These are phyloP conservation scores for Yamadazyma ubonensis DNA, from an alignment of 805 yeast species.

Conservation along the genomic window DNA sequence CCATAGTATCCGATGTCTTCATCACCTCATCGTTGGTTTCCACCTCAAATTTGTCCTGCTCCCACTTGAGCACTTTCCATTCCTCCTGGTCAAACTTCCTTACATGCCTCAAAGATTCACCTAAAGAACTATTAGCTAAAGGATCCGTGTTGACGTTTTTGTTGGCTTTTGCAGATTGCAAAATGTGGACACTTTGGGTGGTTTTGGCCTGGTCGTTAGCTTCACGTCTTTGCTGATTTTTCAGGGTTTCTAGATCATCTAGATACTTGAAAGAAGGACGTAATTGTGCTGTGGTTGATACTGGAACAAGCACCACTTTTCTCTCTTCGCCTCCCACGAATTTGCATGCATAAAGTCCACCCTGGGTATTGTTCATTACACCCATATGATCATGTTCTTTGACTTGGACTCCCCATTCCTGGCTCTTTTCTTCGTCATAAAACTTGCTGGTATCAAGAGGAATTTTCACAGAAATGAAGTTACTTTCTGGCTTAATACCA, in stretches of 20 bases:
- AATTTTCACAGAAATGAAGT: slow-evolving; percentile 69
- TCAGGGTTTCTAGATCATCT: slow-evolving; percentile 55
- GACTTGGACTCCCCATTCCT: slow-evolving; percentile 60
- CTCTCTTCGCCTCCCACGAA: slow-evolving; percentile 22
- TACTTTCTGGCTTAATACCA: slow-evolving; percentile 59
- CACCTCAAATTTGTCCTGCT: slow-evolving; percentile 5
- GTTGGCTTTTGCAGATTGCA: slow-evolving; percentile 38
- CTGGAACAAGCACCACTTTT: slow-evolving; percentile 61
- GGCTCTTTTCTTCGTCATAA: slow-evolving; percentile 63
- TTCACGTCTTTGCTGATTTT: slow-evolving; percentile 38
- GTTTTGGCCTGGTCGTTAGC: slow-evolving; percentile 21
- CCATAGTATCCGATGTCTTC: slow-evolving; percentile 6
- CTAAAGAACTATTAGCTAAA: slow-evolving; percentile 26
- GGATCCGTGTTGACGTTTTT: slow-evolving; percentile 13
- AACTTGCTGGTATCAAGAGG: slow-evolving; percentile 70
- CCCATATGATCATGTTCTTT: slow-evolving; percentile 68
- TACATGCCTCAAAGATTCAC: slow-evolving; percentile 39
- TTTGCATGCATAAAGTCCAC: slow-evolving; percentile 41
- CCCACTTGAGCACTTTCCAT: slow-evolving; percentile 37
- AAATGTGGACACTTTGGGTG: slow-evolving; percentile 35
- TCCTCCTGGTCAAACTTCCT: slow-evolving; percentile 42
- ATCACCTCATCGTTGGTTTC: slow-evolving; percentile 12
- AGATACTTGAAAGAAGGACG: slow-evolving; percentile 81
- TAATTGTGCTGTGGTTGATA: slow-evolving; percentile 69
- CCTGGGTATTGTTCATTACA: slow-evolving; percentile 55